Evolutionary conservation across 176 grass and related monocot species (phyloP).

Genomic region (Guadua angustifolia): DNA sequence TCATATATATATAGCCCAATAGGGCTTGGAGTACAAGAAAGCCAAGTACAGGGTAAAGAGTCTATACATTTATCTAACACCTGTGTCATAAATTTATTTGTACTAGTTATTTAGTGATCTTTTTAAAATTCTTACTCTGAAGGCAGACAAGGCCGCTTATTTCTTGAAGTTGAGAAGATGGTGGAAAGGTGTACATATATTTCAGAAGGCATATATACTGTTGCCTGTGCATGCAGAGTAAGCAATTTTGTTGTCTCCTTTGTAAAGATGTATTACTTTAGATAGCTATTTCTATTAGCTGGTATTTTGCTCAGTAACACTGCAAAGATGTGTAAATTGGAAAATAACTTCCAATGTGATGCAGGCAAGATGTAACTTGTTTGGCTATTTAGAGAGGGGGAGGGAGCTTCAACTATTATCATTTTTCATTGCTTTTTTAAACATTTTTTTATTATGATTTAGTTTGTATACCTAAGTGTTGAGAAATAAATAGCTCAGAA

Average conservation of each 20-base stretch:
- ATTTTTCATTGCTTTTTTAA: background rate
- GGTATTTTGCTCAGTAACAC: background rate
- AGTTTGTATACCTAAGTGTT: background rate
- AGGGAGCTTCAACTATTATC: background rate
- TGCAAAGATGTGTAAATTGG: background rate
- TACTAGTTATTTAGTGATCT: slow-evolving; percentile 8
- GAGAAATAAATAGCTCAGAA: background rate
- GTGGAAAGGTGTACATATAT: slow-evolving; percentile 91
- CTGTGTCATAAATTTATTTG: slow-evolving; percentile 4
- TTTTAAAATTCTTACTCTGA: slow-evolving; percentile 43
- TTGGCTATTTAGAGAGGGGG: background rate
- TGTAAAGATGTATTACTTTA: slow-evolving; percentile 6
- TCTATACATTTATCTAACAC: too few relatives aligned
- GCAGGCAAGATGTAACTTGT: background rate
- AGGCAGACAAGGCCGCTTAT: slow-evolving; percentile 59
- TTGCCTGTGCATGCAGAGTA: slow-evolving; percentile 95
- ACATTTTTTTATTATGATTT: slow-evolving; percentile 6
- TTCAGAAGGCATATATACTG: slow-evolving; percentile 77
- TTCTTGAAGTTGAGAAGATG: slow-evolving; percentile 95
- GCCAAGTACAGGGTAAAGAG: too few relatives aligned
- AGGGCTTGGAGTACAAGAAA: too few relatives aligned
- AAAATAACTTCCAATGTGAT: background rate
- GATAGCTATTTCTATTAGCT: background rate
- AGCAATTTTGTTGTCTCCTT: slow-evolving; percentile 40
- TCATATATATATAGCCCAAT: too few relatives aligned